Evolutionary conservation across 345 rosid species (phyloP), one percentile per base, ranked within the genome.

Genomic region (Salix brachista): DNA sequence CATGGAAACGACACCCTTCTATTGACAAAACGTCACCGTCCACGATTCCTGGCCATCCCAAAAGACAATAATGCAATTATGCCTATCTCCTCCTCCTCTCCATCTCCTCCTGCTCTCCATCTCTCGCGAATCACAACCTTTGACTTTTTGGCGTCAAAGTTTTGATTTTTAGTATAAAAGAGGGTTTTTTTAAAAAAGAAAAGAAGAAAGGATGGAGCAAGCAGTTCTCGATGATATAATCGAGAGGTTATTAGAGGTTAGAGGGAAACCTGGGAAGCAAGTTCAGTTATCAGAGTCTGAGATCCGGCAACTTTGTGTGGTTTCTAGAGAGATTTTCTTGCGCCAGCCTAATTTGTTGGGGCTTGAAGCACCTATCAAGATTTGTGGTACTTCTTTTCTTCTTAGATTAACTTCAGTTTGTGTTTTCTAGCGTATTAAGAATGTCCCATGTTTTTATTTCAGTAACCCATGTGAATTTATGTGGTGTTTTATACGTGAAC

Each of bases 301-400:
- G 89, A 91, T 91, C 91, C 86, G 87, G 46, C 93, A 86, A 74
- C 89, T 91, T 7, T 89, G 93, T 69, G 67, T 58, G 13, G 84
- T 73, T 25, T 88, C 96, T 58, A 74, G 77, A 77, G 96, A 89
- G 65, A 85, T 87, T 75, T 89, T 91, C 85, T 76, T 88, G 80
- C 87, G 78, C 54, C 96, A 91, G 76, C 93, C 96, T 60, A 91
- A 91, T 72, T 80, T 91, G 76, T 75, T 91, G 74, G 96, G 89
- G 82, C 90, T 91, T 62, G 96, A 91, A 81, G 96, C 96, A 8
- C 88, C 96, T 75, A 87, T 91, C 85, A 91, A 91, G 88, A 91
- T 91, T 81, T 91, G 96, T 61, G 96, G 93, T 89, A 88, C 37
- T 67, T 12, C 14, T 65, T 46, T 8, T 74, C 56, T 39, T 12